Evolutionary conservation across 1,284 basidiomycete genomes (phyloP), one percentile per base, ranked within the genome.

Genomic region (Heterobasidion occidentale): DNA sequence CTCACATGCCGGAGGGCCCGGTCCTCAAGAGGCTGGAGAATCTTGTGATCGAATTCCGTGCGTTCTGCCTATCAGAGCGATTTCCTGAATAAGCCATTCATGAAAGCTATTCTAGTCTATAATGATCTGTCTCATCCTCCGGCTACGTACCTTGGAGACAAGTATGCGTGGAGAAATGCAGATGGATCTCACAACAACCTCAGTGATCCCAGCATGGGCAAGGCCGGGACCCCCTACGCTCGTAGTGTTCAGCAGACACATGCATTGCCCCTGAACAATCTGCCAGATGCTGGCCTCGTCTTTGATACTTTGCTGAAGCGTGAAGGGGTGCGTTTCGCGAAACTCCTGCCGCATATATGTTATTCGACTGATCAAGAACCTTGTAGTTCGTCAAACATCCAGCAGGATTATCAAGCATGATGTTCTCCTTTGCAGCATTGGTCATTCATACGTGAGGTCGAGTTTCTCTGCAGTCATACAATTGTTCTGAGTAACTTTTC

Each of bases 361-460:
- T 51, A 58, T 35, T 53, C 19, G 50, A n/a, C 7, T 42, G n/a
- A 42, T 42, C 3, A n/a, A n/a, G 3, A n/a, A 8, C 20, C 5
- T 34, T 47, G 36, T 55, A 90, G 85, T 91, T 90, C 64, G 77
- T 78, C 2, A 72, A 81, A 56, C 91, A 93, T 64, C 90, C 91
- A 3, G 86, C 81, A 5, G 90, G 91, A 0, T 72, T 92, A 45
- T 90, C 88, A 1, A 80, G 82, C 52, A 64, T 90, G 65, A 90
- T 92, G 83, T 92, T 93, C 66, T 74, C 84, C 6, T 92, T 91
- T 61, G 91, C 90, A 9, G 84, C 88, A 1, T 77, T 91, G 14
- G 88, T 92, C 49, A 91, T 92, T 58, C 90, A 92, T 64, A 82
- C 75, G 82, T 84, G 63, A 51, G 72, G 63, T 19, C 12, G 5